Conservation (phyloP, 73 alveolate species). For the Stentor coeruleus region DNA sequence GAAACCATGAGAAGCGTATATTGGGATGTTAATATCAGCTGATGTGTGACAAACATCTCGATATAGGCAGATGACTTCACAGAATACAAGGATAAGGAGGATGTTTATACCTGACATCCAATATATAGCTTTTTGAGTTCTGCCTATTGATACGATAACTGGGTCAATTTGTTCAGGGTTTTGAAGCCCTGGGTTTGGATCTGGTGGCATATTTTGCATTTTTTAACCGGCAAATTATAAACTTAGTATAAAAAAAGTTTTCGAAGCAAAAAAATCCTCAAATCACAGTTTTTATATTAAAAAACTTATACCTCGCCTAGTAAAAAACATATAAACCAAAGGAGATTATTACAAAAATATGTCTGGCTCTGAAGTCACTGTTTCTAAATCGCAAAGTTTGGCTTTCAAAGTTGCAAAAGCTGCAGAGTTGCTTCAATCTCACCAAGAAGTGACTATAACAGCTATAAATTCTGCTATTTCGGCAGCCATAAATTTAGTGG, state of each 20-base stretch:
- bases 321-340: too few species aligned
- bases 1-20: constrained; percentile 1
- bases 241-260: too few species aligned
- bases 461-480: constrained; percentile 5
- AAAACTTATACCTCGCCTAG: too few species aligned
- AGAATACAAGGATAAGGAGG: neutral
- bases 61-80: neutral
- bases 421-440: neutral
- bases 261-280: too few species aligned
- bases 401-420: too few species aligned
- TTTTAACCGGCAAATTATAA: too few species aligned
- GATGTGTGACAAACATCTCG: constrained; percentile 15
- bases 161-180: neutral
- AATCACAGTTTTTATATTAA: too few species aligned
- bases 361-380: too few species aligned
- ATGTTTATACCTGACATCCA: neutral
- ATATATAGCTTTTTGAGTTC: constrained; percentile 18
- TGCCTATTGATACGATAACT: neutral
- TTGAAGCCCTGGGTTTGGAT: too few species aligned
- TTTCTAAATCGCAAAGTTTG: too few species aligned
- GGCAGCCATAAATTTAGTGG: neutral
- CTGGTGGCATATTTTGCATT: too few species aligned
- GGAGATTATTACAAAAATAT: too few species aligned
- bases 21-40: constrained; percentile 3
- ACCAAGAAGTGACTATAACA: neutral